These are phyloP conservation scores for Aspergillus cristatus DNA, from an alignment of 495 filamentous ascomycete species.

Conservation along the genomic window DNA sequence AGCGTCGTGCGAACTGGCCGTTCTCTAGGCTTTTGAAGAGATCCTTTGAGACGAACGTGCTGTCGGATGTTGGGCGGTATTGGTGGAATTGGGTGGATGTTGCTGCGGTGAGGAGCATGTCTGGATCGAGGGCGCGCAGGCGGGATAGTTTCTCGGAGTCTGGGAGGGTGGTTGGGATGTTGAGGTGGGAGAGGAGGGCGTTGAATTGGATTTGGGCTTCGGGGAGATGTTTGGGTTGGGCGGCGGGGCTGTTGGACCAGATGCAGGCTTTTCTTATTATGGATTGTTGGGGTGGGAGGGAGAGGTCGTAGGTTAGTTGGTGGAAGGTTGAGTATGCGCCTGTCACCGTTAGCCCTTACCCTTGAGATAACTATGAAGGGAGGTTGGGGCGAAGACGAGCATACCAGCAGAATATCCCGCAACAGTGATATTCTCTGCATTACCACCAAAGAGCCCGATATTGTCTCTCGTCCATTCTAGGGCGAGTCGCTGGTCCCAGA, in stretches of 20 bases:
- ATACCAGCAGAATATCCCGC: conserved; percentile 54
- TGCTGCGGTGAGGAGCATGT: conserved; percentile 31
- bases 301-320: conserved; percentile 48
- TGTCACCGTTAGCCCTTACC: conserved; percentile 3
- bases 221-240: conserved; percentile 39
- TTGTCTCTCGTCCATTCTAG: conserved; percentile 59
- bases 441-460: conserved; percentile 52
- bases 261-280: conserved; percentile 43
- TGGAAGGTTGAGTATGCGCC: conserved; percentile 57
- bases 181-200: conserved; percentile 37
- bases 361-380: neutral
- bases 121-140: conserved; percentile 30
- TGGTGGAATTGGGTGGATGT: conserved; percentile 34
- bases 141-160: conserved; percentile 32
- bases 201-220: conserved; percentile 47
- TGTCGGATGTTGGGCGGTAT: conserved; percentile 46
- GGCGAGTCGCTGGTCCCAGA: conserved; percentile 57
- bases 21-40: conserved; percentile 40
- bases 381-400: neutral
- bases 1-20: conserved; percentile 34
- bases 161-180: conserved; percentile 34
- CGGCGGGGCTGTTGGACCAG: conserved; percentile 47
- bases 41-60: conserved; percentile 32
- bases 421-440: conserved; percentile 53
- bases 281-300: conserved; percentile 24